Evolutionary conservation across 345 rosid genomes (phyloP).

Genomic region (Turritis glabra): DNA sequence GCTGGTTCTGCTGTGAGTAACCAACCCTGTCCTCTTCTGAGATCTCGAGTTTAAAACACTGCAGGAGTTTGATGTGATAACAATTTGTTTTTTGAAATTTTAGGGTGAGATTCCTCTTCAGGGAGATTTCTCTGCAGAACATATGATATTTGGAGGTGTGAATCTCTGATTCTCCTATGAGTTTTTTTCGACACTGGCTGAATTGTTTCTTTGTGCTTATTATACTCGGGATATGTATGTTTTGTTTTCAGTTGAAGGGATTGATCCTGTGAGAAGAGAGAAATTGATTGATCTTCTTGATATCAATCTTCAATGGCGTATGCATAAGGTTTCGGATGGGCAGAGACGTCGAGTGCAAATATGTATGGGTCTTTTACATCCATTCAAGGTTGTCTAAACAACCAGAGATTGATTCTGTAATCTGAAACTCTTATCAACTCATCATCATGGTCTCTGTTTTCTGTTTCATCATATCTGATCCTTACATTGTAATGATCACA

Average conservation of each 20-base stretch:
- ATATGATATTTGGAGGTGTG: constrained; percentile 97
- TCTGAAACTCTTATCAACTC: neutral
- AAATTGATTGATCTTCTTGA: constrained; percentile 91
- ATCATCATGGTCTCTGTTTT: neutral
- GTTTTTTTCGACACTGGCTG: neutral
- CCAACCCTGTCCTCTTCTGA: neutral
- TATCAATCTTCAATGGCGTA: constrained; percentile 90
- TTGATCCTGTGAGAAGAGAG: constrained; percentile 84
- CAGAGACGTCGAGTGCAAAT: constrained; percentile 97
- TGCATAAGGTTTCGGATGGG: constrained; percentile 99
- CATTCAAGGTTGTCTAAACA: constrained; percentile 61
- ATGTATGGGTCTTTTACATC: constrained; percentile 97
- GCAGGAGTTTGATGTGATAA: neutral
- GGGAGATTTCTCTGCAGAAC: constrained; percentile 96
- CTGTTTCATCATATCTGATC: neutral
- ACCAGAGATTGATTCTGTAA: neutral
- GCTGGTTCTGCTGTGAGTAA: constrained; percentile 87
- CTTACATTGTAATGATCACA: constrained; percentile 33
- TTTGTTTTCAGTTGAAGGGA: constrained; percentile 68
- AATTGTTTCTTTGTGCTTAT: constrained; percentile 4
- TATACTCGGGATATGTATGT: neutral
- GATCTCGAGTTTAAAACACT: neutral
- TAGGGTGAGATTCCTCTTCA: constrained; percentile 96
- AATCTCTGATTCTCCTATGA: constrained; percentile 3
- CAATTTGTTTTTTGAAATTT: neutral